Conservation (phyloP, 225 moss, liverwort and hornwort genomes). For the Pseudisothecium myosuroides region DNA sequence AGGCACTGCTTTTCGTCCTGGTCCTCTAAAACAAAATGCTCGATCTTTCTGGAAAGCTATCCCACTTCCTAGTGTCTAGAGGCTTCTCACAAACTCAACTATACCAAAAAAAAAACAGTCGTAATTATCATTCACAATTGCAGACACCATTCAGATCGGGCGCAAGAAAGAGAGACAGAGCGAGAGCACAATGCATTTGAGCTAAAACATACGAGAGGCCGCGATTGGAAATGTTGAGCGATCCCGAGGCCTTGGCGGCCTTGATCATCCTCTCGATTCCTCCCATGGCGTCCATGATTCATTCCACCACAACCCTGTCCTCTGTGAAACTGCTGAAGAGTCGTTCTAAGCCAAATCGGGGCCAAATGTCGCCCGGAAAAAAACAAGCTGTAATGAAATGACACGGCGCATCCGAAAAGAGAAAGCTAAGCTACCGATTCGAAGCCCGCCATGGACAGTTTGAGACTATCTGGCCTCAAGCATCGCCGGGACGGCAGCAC, state of each 20-base stretch:
- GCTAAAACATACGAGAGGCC: conserved; percentile 36
- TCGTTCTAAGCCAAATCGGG: background rate
- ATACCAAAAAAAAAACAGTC: background rate
- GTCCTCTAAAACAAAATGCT: background rate
- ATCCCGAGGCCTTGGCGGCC: conserved; percentile 76
- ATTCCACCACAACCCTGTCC: conserved; percentile 17
- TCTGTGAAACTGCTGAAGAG: background rate
- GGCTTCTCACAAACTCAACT: background rate
- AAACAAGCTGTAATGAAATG: background rate
- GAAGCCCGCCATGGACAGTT: background rate
- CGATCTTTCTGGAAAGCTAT: background rate
- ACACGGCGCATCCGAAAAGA: background rate
- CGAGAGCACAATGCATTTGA: background rate
- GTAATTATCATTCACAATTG: background rate
- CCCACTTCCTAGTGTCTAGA: background rate
- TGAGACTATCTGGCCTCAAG: background rate
- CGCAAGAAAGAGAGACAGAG: background rate
- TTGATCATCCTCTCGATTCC: conserved; percentile 72
- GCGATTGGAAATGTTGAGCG: conserved; percentile 77
- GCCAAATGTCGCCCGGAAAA: background rate
- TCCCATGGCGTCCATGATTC: conserved; percentile 27
- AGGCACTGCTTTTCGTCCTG: background rate
- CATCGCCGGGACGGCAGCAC: background rate
- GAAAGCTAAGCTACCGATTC: background rate
- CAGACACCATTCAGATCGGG: background rate